Conservation (phyloP, 257 asterid species). For the Echium plantagineum region DNA sequence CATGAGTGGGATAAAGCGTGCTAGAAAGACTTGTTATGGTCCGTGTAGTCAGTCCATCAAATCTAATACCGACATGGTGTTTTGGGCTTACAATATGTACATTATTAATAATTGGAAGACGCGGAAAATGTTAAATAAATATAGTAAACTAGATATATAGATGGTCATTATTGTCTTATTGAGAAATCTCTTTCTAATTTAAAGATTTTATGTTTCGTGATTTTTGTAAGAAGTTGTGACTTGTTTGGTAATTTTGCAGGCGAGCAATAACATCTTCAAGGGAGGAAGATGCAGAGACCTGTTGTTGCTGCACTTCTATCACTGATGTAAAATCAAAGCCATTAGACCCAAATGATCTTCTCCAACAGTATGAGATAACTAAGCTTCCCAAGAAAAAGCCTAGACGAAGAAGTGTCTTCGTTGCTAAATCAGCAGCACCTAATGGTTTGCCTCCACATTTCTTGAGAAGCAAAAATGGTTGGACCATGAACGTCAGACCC, state of each 20-base stretch:
- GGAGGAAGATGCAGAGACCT: constrained; percentile 35
- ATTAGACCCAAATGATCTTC: constrained; percentile 35
- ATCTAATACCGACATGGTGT: too few relatives aligned
- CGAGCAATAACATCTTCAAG: constrained; percentile 44
- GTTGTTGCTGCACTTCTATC: constrained; percentile 35
- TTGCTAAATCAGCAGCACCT: constrained; percentile 7
- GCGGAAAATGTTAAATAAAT: too few relatives aligned
- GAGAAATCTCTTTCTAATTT: too few relatives aligned
- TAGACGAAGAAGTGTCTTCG: neutral
- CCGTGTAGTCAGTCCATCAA: too few relatives aligned
- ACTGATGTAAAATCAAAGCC: constrained; percentile 37
- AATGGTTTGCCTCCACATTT: constrained; percentile 16
- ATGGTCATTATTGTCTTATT: too few relatives aligned
- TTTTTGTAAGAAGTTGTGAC: too few relatives aligned
- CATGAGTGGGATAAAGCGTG: too few relatives aligned
- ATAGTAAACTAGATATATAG: too few relatives aligned
- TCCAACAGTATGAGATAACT: constrained; percentile 40
- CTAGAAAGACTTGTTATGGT: too few relatives aligned
- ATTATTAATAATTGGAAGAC: too few relatives aligned
- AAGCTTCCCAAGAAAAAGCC: neutral
- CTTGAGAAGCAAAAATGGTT: constrained; percentile 18
- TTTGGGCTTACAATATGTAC: too few relatives aligned
- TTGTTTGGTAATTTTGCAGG: constrained; percentile 16
- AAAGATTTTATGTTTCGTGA: too few relatives aligned
- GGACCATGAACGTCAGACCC: constrained; percentile 22